Evolutionary conservation across 176 grass and related monocot genomes (phyloP), one percentile per base, ranked within the genome.

Genomic region (Ensete glaucum): DNA sequence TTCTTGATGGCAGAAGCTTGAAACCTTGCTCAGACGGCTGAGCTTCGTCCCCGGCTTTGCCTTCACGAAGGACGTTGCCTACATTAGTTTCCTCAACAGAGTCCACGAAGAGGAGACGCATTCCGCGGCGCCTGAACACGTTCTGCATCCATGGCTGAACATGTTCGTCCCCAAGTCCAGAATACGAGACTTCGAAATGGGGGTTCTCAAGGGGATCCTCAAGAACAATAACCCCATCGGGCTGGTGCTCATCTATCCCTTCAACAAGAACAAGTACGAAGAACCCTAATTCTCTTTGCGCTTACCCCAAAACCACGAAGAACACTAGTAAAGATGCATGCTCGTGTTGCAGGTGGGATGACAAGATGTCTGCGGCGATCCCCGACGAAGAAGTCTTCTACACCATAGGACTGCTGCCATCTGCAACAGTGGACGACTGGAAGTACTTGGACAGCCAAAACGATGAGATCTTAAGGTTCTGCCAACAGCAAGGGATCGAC

Each of bases 91-190:
- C 70, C 88, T 88, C 0, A 70, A 87, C 54, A 72, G 86, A 1
- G 88, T 91, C 9, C 77, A 55, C 0, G 16, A 77, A 1, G 88
- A 81, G 26, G 92, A 91, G 70, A 12, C 87, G 14, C 86, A 77
- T 1, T 81, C 79, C 6, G 53, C 17, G 3, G 84, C 86, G 0
- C 2, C 71, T 11, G 88, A 82, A 88, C 74, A 86, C 3, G 84
- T 89, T 29, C 82, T 79, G 0, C 92, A 91, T 69, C 88, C 92
- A 9, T 96, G 92, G 92, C 43, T 96, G 10, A 96, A 83, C 72
- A 78, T 91, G 54, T 91, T 96, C 59, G 12, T 96, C 0, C 86
- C 92, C 2, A 71, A 73, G 29, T 87, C 84, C 2, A 82, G 68
- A 2, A 83, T 96, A 51, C 62, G 86, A 0, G 86, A 91, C 58